These are phyloP conservation scores for Fusarium nygamai DNA, from an alignment of 2,329 filamentous ascomycete genomes.

Conservation along the genomic window DNA sequence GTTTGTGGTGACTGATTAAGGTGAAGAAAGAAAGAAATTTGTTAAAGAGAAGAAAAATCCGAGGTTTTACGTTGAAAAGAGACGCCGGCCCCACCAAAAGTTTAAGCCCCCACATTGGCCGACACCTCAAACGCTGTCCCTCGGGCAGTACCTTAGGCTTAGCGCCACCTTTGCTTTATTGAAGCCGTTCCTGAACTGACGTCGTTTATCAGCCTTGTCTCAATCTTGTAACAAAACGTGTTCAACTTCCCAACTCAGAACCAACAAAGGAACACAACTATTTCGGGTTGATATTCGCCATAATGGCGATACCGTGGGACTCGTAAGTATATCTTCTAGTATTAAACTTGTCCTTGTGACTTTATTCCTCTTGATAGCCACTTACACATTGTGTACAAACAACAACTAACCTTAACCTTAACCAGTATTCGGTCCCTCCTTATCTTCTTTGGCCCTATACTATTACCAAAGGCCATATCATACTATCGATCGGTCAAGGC, in stretches of 20 bases:
- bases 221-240: conserved; percentile 28
- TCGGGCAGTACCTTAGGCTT: conserved; percentile 5
- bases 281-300: conserved; percentile 9
- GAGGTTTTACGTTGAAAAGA: conserved; percentile 25
- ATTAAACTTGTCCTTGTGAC: not conserved
- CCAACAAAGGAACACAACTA: not conserved
- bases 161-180: conserved; percentile 28
- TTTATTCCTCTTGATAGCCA: not conserved
- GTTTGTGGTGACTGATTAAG: conserved; percentile 3
- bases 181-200: conserved; percentile 32
- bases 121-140: not conserved
- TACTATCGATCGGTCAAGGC: conserved; percentile 68
- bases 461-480: conserved; percentile 72
- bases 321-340: conserved; percentile 32
- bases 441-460: conserved; percentile 74
- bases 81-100: conserved; percentile 29
- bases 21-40: conserved; percentile 24
- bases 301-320: conserved; percentile 45
- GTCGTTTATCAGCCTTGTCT: conserved; percentile 32
- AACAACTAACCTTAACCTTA: conserved; percentile 12
- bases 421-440: conserved; percentile 63
- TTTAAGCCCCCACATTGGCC: conserved; percentile 14
- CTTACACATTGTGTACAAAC: conserved; percentile 9
- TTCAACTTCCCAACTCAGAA: conserved; percentile 22
- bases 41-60: conserved; percentile 16